These are phyloP conservation scores for Penicillium sp. DNA, from an alignment of 2,329 filamentous ascomycete species.

Conservation along the genomic window DNA sequence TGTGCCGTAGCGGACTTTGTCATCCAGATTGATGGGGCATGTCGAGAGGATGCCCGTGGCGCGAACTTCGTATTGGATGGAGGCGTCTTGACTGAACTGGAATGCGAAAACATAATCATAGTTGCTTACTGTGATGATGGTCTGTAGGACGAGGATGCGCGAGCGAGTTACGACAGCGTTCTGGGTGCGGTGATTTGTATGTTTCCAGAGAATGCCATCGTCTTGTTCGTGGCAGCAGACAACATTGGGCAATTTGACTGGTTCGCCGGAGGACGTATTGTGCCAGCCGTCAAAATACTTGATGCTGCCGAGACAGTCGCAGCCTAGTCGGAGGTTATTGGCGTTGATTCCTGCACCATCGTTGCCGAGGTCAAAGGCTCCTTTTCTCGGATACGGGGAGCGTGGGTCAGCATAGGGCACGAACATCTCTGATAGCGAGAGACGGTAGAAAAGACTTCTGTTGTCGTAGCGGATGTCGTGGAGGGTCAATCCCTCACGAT, in stretches of 20 bases:
- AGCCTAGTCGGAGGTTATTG: conserved; percentile 43
- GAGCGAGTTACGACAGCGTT: conserved; percentile 36
- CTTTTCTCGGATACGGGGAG: conserved; percentile 43
- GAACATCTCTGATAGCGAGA: conserved; percentile 46
- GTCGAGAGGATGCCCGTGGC: conserved; percentile 49
- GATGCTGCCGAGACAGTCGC: conserved; percentile 46
- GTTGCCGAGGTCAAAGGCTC: conserved; percentile 47
- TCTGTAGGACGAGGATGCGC: conserved; percentile 38
- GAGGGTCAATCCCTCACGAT: conserved; percentile 44
- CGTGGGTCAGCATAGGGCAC: conserved; percentile 46
- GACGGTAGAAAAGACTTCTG: conserved; percentile 42
- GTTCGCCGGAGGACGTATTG: conserved; percentile 33
- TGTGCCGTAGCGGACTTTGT: conserved; percentile 39
- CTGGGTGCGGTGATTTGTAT: conserved; percentile 39
- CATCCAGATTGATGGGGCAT: conserved; percentile 34
- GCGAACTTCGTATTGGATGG: conserved; percentile 43
- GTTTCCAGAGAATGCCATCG: conserved; percentile 42
- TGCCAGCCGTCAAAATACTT: conserved; percentile 45
- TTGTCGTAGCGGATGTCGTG: conserved; percentile 43
- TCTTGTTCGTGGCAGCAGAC: conserved; percentile 45
- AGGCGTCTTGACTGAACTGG: conserved; percentile 42
- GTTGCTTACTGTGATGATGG: conserved; percentile 44
- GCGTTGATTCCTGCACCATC: conserved; percentile 44
- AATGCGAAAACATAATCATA: conserved; percentile 48
- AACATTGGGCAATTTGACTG: conserved; percentile 41